phyloP scores from a whole-genome alignment of 1,284 basidiomycete genomes.

The Rhodofomes roseus region DNA sequence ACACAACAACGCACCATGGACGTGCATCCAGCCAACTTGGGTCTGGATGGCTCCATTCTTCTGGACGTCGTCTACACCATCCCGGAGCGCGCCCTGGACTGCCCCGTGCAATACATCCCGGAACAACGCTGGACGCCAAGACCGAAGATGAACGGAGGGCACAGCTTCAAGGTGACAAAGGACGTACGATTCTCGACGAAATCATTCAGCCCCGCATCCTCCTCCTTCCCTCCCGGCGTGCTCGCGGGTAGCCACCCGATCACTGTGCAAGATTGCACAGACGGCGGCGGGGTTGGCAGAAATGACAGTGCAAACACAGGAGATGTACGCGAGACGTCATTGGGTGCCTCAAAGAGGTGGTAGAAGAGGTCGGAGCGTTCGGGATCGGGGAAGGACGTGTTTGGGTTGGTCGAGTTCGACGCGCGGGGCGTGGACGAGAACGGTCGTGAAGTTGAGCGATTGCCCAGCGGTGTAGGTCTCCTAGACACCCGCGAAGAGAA shows the following conservation, averaged over 20 bases:
- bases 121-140: slow-evolving; percentile 48
- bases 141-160: background rate
- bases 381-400: slow-evolving; percentile 39
- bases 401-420: background rate
- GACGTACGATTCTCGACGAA: slow-evolving; percentile 65
- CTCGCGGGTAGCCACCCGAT: slow-evolving; percentile 70
- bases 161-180: too few species aligned
- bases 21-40: slow-evolving; percentile 79
- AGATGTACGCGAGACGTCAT: slow-evolving; percentile 37
- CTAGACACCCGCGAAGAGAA: background rate
- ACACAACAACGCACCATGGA: slow-evolving; percentile 53
- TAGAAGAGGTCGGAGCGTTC: slow-evolving; percentile 64
- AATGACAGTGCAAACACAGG: slow-evolving; percentile 67
- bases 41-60: slow-evolving; percentile 60
- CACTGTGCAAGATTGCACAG: slow-evolving; percentile 45
- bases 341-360: slow-evolving; percentile 54
- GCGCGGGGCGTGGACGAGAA: background rate
- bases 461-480: background rate
- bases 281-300: slow-evolving; percentile 38
- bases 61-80: slow-evolving; percentile 63
- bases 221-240: slow-evolving; percentile 23
- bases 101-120: slow-evolving; percentile 54
- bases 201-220: slow-evolving; percentile 57
- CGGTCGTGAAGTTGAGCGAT: background rate
- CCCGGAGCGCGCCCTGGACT: slow-evolving; percentile 47